Base-by-base conservation (phyloP, 2,329 filamentous ascomycete genomes). In the Aspergillus japonicus region DNA sequence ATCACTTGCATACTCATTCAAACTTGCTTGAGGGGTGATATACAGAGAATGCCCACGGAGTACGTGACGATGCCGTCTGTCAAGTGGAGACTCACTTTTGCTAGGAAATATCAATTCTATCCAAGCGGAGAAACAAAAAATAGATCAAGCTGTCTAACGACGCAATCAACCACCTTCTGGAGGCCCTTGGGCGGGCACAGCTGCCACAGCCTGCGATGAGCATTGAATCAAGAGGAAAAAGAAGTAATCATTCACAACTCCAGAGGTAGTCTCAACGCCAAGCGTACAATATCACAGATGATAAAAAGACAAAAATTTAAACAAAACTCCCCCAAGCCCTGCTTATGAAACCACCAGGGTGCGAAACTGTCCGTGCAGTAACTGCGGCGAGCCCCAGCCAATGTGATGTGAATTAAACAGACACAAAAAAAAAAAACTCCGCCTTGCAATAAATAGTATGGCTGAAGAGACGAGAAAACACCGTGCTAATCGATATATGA, bases 401-500 rank as follows among this genome's bases (percentile, higher is more conserved):
- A 53, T 48, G 24, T 44, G 31, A 21, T 50, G 51, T 6, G 23
- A 23, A 61, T 55, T 57, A 54, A 7, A 35, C 23, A 23, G 14
- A 35, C 21, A 21, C 21, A 35, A 16, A 35, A 16, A 47, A 59
- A 29, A 56, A 51, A 51, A 57, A 60, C 39, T 44, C 39, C 39
- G n/a, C 39, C 39, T 44, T 44, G 39, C 39, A 16, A 44, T 2
- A 44, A 16, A 44, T 19, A 44, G 39, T 44, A 19, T 44, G 39
- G 39, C 39, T 44, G 39, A 44, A 44, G 39, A 59, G 62, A 58
- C 50, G 26, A 29, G 8, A 29, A 33, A 70, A 73, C 71, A 73
- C 71, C 71, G 64, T 65, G 69, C 71, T 73, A 73, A 73, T 66
- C 59, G 63, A 59, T 60, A 54, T 57, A 50, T 59, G 35, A 48